Percentiles rank a stretch among this genome's conserved stretches.
These are phyloP conservation scores for Colletotrichum echinochloae DNA, from an alignment of 2,329 filamentous ascomycete species.

Conservation along the genomic window DNA sequence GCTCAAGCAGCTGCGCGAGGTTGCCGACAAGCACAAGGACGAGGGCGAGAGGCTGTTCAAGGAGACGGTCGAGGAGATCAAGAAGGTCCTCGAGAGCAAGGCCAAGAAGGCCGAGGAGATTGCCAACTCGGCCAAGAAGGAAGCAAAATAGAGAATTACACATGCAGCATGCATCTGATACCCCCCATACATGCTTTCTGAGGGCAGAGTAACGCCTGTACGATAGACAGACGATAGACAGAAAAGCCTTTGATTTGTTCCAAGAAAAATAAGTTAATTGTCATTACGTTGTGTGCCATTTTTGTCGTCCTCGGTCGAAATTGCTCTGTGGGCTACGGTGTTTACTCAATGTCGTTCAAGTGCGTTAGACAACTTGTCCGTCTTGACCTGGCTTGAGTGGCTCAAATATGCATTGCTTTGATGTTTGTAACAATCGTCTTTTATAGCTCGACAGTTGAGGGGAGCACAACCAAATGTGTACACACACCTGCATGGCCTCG, in stretches of 20 bases:
- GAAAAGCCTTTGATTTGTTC: not conserved
- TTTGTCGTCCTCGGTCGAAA: too few species aligned
- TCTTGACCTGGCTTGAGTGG: not conserved
- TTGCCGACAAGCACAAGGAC: conserved; percentile 74
- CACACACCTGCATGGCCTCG: not conserved
- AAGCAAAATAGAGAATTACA: conserved; percentile 50
- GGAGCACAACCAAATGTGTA: not conserved
- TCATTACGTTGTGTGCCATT: not conserved
- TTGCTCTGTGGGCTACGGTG: not conserved
- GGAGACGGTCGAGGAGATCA: conserved; percentile 75
- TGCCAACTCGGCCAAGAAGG: conserved; percentile 64
- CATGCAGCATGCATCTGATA: not conserved
- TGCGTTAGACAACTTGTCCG: not conserved
- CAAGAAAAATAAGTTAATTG: not conserved
- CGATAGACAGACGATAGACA: too few species aligned
- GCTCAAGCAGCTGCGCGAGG: conserved; percentile 72
- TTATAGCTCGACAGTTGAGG: fast-evolving
- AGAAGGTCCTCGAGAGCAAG: conserved; percentile 72
- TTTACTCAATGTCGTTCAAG: too few species aligned
- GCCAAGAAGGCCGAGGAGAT: conserved; percentile 69
- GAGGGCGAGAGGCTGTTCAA: conserved; percentile 78
- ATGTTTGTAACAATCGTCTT: fast-evolving
- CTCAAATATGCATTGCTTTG: not conserved
- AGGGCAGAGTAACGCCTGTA: not conserved
- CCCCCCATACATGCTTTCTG: not conserved